Percentiles rank a stretch among this genome's conserved stretches.
Conservation (phyloP, 768 basidiomycete genomes). For the Suillus alpinus region DNA sequence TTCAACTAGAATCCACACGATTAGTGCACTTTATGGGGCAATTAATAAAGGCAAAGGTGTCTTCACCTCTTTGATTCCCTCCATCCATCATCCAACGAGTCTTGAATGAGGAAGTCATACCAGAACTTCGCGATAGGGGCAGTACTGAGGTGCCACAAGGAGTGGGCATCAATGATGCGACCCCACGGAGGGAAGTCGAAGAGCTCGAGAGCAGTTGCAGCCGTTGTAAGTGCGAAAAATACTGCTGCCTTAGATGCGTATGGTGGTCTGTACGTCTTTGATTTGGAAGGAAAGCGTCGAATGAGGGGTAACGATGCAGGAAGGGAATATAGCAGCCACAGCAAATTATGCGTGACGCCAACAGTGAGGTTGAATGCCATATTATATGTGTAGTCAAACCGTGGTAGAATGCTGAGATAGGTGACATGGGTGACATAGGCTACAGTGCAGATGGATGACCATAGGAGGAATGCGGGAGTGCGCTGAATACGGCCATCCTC, state of each 20-base stretch:
- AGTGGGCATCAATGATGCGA: constrained; percentile 84
- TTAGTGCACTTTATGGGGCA: constrained; percentile 8
- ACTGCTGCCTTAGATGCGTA: constrained; percentile 53
- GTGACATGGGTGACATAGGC: constrained; percentile 68
- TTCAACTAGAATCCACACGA: constrained; percentile 15
- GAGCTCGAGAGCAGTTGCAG: constrained; percentile 77
- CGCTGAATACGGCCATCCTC: constrained; percentile 21
- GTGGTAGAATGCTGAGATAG: constrained; percentile 72
- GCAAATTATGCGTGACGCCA: constrained; percentile 72
- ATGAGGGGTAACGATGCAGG: constrained; percentile 46
- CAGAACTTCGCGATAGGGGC: constrained; percentile 73
- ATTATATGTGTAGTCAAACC: constrained; percentile 94
- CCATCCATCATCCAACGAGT: constrained; percentile 73
- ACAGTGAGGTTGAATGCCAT: constrained; percentile 77
- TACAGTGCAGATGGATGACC: constrained; percentile 53
- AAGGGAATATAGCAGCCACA: constrained; percentile 78
- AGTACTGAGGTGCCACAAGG: constrained; percentile 90
- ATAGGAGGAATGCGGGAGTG: constrained; percentile 26
- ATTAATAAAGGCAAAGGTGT: constrained; percentile 2
- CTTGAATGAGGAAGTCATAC: constrained; percentile 82
- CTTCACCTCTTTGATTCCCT: constrained; percentile 36
- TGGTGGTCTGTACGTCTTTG: constrained; percentile 56
- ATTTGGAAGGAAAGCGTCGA: constrained; percentile 51
- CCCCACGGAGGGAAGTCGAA: constrained; percentile 85
- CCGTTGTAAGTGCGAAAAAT: constrained; percentile 68